phyloP scores from a whole-genome alignment of 1,284 basidiomycete genomes.

The Ceratorhiza oryzae-sativae region DNA sequence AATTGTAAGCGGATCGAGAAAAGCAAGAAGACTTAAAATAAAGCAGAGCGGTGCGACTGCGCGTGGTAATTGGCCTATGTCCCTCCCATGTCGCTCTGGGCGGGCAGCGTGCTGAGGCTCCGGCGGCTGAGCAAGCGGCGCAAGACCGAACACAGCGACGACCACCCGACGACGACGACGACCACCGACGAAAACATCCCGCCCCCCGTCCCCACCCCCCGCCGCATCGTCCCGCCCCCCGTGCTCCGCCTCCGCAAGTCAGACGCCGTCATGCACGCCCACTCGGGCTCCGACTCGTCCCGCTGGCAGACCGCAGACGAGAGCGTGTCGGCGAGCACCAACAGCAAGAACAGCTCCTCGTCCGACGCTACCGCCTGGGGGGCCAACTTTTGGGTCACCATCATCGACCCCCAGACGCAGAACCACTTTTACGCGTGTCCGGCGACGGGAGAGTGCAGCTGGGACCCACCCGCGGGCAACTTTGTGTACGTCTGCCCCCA shows the following conservation, averaged over 20 bases:
- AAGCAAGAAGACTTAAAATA: not conserved
- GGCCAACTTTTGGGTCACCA: slow-evolving; percentile 85
- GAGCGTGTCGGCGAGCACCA: not conserved
- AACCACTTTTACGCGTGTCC: slow-evolving; percentile 92
- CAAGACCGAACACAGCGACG: slow-evolving; percentile 2
- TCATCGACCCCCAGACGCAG: slow-evolving; percentile 81
- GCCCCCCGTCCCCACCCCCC: not conserved
- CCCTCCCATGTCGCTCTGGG: slow-evolving; percentile 27
- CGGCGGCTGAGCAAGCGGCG: slow-evolving; percentile 21
- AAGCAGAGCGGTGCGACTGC: not conserved
- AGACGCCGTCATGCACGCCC: not conserved
- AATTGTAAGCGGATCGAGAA: slow-evolving; percentile 15
- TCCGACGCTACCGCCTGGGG: slow-evolving; percentile 60
- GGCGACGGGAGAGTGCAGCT: slow-evolving; percentile 87
- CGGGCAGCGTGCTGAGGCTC: slow-evolving; percentile 1
- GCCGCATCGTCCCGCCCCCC: not conserved
- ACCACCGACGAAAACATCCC: not conserved
- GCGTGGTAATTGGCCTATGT: not conserved
- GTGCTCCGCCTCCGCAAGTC: slow-evolving; percentile 1
- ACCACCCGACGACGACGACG: not conserved
- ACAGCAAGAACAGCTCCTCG: no score
- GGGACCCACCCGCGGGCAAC: slow-evolving; percentile 89
- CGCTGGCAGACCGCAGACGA: slow-evolving; percentile 30
- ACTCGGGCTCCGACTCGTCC: slow-evolving; percentile 27
- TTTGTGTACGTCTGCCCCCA: slow-evolving; percentile 69